Evolutionary conservation across 2,329 filamentous ascomycete species (phyloP).

Genomic region (Pestalotiopsis sp.): DNA sequence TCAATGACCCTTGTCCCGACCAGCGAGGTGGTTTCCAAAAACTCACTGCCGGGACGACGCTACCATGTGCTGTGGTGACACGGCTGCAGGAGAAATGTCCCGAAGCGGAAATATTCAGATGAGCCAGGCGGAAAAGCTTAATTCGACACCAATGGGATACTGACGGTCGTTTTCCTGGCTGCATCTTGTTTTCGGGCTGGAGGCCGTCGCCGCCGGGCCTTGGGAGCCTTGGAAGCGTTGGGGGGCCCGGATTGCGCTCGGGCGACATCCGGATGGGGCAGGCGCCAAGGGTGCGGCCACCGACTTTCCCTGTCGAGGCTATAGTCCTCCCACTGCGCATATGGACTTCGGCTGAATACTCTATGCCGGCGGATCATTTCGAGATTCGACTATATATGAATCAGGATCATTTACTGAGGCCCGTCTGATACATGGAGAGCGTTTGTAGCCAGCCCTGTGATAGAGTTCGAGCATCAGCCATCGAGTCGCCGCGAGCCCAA

Average conservation of each 20-base stretch:
- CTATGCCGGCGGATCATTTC: background rate
- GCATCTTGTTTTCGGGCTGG: background rate
- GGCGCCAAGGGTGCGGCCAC: slow-evolving; percentile 4
- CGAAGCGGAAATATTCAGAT: background rate
- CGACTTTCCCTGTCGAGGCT: slow-evolving; percentile 3
- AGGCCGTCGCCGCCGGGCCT: background rate
- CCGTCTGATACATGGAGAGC: background rate
- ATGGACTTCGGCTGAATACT: background rate
- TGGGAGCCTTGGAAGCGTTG: no score
- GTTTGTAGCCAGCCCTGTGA: background rate
- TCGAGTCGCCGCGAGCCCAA: background rate
- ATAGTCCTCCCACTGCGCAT: slow-evolving; percentile 1
- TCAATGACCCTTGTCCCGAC: background rate
- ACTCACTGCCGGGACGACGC: background rate
- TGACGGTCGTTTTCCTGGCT: background rate
- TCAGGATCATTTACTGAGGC: background rate
- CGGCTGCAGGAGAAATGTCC: background rate
- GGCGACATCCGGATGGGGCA: background rate
- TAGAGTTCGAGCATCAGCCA: background rate
- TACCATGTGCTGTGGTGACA: background rate
- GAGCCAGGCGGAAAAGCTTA: background rate
- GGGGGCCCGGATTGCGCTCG: background rate
- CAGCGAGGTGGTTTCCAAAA: slow-evolving; percentile 7
- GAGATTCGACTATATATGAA: background rate
- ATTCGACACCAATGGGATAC: background rate